These are phyloP conservation scores for Eruca vesicaria DNA, from an alignment of 441 rosid species.

Conservation along the genomic window DNA sequence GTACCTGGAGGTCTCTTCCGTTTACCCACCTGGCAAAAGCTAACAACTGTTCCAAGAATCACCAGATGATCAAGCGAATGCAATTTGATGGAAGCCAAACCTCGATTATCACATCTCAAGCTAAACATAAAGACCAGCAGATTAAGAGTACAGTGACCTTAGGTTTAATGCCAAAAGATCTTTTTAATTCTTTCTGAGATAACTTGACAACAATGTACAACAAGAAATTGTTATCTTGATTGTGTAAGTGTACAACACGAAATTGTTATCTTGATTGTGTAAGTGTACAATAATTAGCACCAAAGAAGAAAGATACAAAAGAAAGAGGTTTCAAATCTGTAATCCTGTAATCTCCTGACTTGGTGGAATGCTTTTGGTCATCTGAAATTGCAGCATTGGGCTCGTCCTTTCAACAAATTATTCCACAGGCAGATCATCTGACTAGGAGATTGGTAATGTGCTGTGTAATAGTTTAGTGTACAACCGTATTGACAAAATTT, in stretches of 20 bases:
- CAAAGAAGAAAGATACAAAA: background rate
- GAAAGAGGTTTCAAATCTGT: background rate
- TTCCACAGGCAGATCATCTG: slow-evolving; percentile 97
- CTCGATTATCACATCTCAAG: background rate
- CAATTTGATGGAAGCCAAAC: background rate
- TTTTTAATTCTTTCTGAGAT: slow-evolving; percentile 3
- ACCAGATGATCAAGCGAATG: background rate
- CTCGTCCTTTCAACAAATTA: slow-evolving; percentile 67
- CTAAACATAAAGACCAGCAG: background rate
- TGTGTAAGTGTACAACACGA: slow-evolving; percentile 4
- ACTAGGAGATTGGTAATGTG: slow-evolving; percentile 96
- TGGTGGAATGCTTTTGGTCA: slow-evolving; percentile 35
- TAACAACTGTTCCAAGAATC: background rate
- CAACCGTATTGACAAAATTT: slow-evolving; percentile 97
- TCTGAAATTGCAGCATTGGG: slow-evolving; percentile 88
- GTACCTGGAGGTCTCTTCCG: background rate
- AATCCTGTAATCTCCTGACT: background rate
- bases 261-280: background rate
- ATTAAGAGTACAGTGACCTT: background rate
- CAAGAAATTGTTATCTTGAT: background rate
- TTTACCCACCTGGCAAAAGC: background rate
- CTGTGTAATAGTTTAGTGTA: slow-evolving; percentile 80
- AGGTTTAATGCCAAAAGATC: background rate
- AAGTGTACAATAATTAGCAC: slow-evolving; percentile 8
- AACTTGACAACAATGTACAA: slow-evolving; percentile 23